These are phyloP conservation scores for Hawksworthiomyces lignivorus DNA, from an alignment of 2,329 filamentous ascomycete genomes.

Conservation along the genomic window DNA sequence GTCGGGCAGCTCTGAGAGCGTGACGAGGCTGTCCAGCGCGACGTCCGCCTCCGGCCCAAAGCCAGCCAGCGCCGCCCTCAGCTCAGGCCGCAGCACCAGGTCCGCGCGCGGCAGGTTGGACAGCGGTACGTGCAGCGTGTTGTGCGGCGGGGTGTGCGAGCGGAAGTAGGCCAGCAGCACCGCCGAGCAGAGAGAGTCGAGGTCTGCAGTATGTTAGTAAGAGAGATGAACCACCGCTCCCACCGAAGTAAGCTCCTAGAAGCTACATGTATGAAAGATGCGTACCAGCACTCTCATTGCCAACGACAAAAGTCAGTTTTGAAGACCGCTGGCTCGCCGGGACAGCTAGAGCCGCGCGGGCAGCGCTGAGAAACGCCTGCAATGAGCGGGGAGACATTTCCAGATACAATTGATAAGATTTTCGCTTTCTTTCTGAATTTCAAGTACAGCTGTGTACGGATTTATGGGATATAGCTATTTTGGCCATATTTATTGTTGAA, in stretches of 20 bases:
- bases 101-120: slow-evolving; percentile 63
- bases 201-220: slow-evolving; percentile 40
- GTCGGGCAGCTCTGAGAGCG: slow-evolving; percentile 40
- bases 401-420: too few species aligned
- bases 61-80: slow-evolving; percentile 55
- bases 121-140: slow-evolving; percentile 59
- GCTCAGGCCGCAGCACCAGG: slow-evolving; percentile 64
- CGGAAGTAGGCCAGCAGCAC: slow-evolving; percentile 68
- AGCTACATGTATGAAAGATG: neutral
- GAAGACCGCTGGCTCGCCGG: slow-evolving; percentile 32
- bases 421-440: too few species aligned
- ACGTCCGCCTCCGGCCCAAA: slow-evolving; percentile 31
- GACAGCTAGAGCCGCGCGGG: slow-evolving; percentile 37
- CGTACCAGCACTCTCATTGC: slow-evolving; percentile 59
- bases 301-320: slow-evolving; percentile 55
- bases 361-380: slow-evolving; percentile 42
- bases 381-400: slow-evolving; percentile 29
- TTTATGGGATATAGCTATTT: too few species aligned
- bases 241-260: too few species aligned
- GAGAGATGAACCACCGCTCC: too few species aligned
- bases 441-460: too few species aligned
- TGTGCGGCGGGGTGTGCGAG: slow-evolving; percentile 46
- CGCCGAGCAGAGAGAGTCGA: slow-evolving; percentile 72
- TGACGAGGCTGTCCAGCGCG: slow-evolving; percentile 55
- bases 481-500: too few species aligned